phyloP scores from a whole-genome alignment of 257 asterid genomes.

The Nicotiana sylvestris region DNA sequence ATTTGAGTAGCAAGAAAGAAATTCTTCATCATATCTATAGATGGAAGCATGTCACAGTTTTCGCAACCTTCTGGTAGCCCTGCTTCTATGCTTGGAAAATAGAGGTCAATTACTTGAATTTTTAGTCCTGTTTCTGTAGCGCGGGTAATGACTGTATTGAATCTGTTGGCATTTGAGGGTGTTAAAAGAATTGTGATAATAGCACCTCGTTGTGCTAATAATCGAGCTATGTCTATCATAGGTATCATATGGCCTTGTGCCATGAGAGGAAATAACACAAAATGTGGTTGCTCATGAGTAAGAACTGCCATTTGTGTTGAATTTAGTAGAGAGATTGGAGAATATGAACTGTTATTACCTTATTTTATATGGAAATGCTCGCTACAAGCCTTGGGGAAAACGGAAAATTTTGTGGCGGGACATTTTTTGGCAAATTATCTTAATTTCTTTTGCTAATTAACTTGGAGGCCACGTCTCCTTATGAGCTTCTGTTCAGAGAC shows the following conservation, averaged over 20 bases:
- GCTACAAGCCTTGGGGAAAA: not conserved
- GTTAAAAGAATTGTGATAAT: constrained; percentile 36
- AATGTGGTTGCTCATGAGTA: constrained; percentile 30
- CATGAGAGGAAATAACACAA: constrained; percentile 49
- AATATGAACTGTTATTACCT: not conserved
- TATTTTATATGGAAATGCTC: too few relatives aligned
- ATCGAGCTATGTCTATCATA: constrained; percentile 48
- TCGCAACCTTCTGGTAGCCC: constrained; percentile 46
- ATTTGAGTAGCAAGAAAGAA: constrained; percentile 24
- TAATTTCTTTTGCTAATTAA: not conserved
- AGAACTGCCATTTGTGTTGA: not conserved
- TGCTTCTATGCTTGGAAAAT: constrained; percentile 23
- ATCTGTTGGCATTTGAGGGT: constrained; percentile 28
- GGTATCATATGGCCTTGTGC: constrained; percentile 68
- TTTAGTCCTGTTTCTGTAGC: constrained; percentile 27
- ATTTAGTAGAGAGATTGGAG: not conserved
- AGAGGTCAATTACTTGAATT: constrained; percentile 26
- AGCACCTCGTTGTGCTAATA: constrained; percentile 38
- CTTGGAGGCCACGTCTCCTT: not conserved
- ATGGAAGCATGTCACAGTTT: constrained; percentile 25
- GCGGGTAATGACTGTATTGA: constrained; percentile 26
- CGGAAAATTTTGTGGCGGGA: not conserved
- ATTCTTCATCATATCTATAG: not conserved
- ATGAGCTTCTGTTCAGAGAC: too few relatives aligned
- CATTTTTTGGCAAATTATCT: not conserved